Evolutionary conservation across 345 rosid species (phyloP).

Genomic region (Pistacia atlantica): DNA sequence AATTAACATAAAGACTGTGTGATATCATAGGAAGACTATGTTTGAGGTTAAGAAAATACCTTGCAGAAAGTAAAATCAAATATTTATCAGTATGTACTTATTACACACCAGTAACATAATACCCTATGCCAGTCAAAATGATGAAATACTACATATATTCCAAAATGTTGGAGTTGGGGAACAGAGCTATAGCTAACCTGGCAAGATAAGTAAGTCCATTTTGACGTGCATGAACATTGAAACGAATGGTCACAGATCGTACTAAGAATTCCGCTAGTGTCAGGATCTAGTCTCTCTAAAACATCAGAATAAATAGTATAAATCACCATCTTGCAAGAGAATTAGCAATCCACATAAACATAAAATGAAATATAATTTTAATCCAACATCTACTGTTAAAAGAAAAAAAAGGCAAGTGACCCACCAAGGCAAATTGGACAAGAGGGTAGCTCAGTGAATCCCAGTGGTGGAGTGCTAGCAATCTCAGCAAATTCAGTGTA

Average conservation of each 20-base stretch:
- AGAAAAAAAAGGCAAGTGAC: constrained; percentile 9
- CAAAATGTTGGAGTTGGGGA: background rate
- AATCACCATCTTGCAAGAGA: background rate
- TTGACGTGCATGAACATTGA: constrained; percentile 88
- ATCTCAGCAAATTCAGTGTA: constrained; percentile 62
- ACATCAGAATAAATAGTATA: background rate
- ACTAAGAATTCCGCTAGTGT: constrained; percentile 83
- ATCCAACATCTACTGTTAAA: background rate
- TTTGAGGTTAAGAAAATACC: background rate
- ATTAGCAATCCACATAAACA: background rate
- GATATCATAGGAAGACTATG: background rate
- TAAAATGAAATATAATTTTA: background rate
- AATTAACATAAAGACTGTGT: background rate
- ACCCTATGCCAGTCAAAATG: constrained; percentile 1
- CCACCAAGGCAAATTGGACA: constrained; percentile 92
- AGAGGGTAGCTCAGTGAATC: constrained; percentile 80
- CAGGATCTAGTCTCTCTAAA: constrained; percentile 90
- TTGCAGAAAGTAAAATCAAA: constrained; percentile 2
- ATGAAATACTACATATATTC: background rate
- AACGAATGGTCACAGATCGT: constrained; percentile 95
- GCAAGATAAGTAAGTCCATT: constrained; percentile 94
- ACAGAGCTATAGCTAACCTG: constrained; percentile 52
- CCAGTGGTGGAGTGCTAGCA: constrained; percentile 64
- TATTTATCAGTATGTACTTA: background rate
- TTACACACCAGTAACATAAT: background rate